Conservation (phyloP, 805 yeast genomes). For the Kodamaea leandrae region DNA sequence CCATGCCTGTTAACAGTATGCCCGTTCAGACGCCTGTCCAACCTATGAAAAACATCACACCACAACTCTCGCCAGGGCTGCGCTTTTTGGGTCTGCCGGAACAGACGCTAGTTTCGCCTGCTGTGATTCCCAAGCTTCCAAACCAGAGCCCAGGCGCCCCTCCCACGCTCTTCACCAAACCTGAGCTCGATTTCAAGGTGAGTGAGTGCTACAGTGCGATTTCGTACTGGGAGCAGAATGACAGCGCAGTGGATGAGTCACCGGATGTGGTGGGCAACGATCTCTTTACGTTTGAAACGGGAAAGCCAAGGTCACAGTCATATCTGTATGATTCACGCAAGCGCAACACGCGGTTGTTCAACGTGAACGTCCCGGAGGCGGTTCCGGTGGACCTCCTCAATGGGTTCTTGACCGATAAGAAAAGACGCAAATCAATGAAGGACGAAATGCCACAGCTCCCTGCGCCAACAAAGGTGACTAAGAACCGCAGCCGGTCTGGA, state of each 20-base stretch:
- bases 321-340: slow-evolving; percentile 18
- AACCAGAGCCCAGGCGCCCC: slow-evolving; percentile 9
- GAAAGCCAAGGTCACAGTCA: slow-evolving; percentile 17
- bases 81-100: too few relatives aligned
- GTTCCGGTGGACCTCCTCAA: slow-evolving; percentile 2
- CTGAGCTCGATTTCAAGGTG: slow-evolving; percentile 22
- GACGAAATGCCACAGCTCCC: slow-evolving; percentile 5
- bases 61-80: too few relatives aligned
- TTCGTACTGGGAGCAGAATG: slow-evolving; percentile 27
- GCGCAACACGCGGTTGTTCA: slow-evolving; percentile 7
- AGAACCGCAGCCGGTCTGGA: slow-evolving; percentile 8
- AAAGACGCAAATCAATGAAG: slow-evolving; percentile 15
- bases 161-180: slow-evolving; percentile 8
- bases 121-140: slow-evolving; percentile 12
- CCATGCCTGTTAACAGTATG: too few relatives aligned
- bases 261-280: not conserved
- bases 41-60: too few relatives aligned
- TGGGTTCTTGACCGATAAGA: slow-evolving; percentile 3
- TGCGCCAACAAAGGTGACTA: slow-evolving; percentile 5
- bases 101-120: too few relatives aligned
- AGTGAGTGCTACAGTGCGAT: slow-evolving; percentile 42
- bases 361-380: slow-evolving; percentile 1
- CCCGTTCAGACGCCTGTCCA: too few relatives aligned
- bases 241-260: slow-evolving; percentile 8
- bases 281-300: not conserved